Percentiles rank a stretch among this genome's conserved stretches.
Conservation (phyloP, 768 basidiomycete genomes). For the Exidia glandulosa region DNA sequence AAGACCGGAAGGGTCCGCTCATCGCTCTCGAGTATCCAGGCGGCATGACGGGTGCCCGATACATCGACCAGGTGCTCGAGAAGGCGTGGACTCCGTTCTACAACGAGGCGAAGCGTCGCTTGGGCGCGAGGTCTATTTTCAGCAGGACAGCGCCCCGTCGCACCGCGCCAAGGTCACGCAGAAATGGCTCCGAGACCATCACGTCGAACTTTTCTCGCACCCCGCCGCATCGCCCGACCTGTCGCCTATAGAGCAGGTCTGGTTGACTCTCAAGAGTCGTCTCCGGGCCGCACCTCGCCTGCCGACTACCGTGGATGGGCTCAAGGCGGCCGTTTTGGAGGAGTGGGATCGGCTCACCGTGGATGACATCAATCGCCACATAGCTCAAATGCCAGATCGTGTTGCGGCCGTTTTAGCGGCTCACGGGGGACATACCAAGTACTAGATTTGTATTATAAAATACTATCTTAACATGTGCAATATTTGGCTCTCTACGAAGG, state of each 20-base stretch:
- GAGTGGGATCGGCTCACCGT: background rate
- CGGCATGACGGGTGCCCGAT: too few relatives aligned
- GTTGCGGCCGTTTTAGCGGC: conserved; percentile 12
- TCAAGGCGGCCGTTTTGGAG: conserved; percentile 7
- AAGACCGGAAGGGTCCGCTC: too few relatives aligned
- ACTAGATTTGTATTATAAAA: conserved; percentile 4
- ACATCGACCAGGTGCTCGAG: too few relatives aligned
- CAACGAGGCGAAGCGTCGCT: conserved; percentile 16
- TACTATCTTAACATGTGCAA: too few relatives aligned
- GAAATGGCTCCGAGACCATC: conserved; percentile 13
- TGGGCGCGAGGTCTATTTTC: conserved; percentile 8
- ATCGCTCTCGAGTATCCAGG: too few relatives aligned
- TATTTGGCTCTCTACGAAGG: too few relatives aligned
- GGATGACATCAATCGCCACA: conserved; percentile 13
- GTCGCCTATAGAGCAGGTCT: too few relatives aligned
- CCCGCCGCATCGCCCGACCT: too few relatives aligned
- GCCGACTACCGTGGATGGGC: conserved; percentile 11
- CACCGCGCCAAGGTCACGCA: conserved; percentile 14
- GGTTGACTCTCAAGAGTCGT: conserved; percentile 19
- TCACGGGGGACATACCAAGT: conserved; percentile 13
- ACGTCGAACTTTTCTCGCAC: conserved; percentile 16
- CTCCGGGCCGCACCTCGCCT: conserved; percentile 9
- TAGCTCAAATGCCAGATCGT: conserved; percentile 11
- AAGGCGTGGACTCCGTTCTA: too few relatives aligned
- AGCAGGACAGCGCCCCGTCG: conserved; percentile 18